Conservation (phyloP, 108 stramenopile species). For the Cyclotella kingstonii region DNA sequence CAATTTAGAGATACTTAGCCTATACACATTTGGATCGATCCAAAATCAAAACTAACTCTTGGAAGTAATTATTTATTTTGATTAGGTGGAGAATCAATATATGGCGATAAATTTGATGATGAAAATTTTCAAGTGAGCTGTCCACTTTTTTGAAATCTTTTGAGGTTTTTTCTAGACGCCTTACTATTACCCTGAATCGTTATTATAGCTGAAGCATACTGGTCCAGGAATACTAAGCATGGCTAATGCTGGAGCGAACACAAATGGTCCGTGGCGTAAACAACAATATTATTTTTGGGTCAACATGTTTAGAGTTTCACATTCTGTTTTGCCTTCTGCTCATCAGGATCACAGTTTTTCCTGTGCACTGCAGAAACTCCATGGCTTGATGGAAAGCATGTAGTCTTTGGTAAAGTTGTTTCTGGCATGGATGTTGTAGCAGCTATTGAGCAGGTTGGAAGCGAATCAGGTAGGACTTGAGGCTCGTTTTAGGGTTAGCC, state of each 20-base stretch:
- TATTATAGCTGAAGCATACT: conserved; percentile 15
- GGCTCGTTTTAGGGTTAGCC: too few relatives aligned
- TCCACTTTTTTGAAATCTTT: neutral
- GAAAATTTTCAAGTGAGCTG: conserved; percentile 90
- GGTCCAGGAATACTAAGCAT: conserved; percentile 75
- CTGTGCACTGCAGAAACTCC: conserved; percentile 90
- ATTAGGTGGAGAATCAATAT: conserved; percentile 89
- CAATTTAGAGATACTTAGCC: neutral
- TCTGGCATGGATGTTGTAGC: conserved; percentile 88
- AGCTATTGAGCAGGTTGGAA: conserved; percentile 91
- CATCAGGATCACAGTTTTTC: conserved; percentile 85
- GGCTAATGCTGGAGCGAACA: conserved; percentile 94
- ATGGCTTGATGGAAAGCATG: conserved; percentile 97
- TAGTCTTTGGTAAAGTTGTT: conserved; percentile 93
- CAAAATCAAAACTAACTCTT: too few relatives aligned
- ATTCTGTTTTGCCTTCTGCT: neutral
- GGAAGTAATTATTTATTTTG: neutral
- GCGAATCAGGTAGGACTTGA: conserved; percentile 77
- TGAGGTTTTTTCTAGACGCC: neutral
- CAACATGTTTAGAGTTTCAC: neutral
- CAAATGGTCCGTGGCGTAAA: conserved; percentile 68
- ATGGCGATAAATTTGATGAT: conserved; percentile 90
- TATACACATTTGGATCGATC: conserved; percentile 1
- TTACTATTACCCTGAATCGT: neutral
- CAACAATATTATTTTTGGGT: neutral